Evolutionary conservation across 495 filamentous ascomycete species (phyloP), one percentile per base, ranked within the genome.

Genomic region (Xylaria flabelliformis): DNA sequence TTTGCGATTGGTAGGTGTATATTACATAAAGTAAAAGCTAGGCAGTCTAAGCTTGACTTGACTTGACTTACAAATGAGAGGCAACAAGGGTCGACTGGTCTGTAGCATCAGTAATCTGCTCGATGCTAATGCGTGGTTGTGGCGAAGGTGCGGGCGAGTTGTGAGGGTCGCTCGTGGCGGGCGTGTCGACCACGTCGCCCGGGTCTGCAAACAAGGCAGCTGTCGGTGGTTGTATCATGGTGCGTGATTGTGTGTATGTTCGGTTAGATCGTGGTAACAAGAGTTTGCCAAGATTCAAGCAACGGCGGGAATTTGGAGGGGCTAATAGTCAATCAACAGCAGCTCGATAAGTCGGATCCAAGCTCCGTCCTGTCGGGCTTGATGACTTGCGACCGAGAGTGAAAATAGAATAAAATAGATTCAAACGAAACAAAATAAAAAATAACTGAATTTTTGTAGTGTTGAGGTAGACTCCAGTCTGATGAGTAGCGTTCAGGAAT

Each of bases 41-140:
- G 44, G 44, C 42, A 58, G 21, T 48, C 55, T 39, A 63, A 51
- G 32, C 64, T 71, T 44, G 55, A 79, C 80, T 74, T 76, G 82
- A n/a, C 59, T 71, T 44, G 55, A 79, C 81, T 74, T 76, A 83
- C 82, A 76, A 64, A 61, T 76, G 76, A 74, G 75, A 71, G 68
- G 71, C 67, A 69, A 9, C 32, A 44, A 75, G 74, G 4, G 70
- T 72, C 8, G 73, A 74, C 34, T 71, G 73, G 42, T 58, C 65
- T 36, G 53, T 64, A 59, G 67, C 76, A 73, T 79, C 77, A 3
- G 55, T 68, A 61, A 73, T 73, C 66, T 74, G 76, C 71, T 85
- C 76, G 70, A 85, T 74, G 13, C 72, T 78, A 68, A 85, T 84
- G 64, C 70, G 78, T 10, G 84, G 84, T 19, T 80, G 83, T 68